A percentile compares a stretch with the other conserved stretches of the same genome.
Evolutionary conservation across 805 yeast species (phyloP).

Genomic region (Yarrowia sp.): DNA sequence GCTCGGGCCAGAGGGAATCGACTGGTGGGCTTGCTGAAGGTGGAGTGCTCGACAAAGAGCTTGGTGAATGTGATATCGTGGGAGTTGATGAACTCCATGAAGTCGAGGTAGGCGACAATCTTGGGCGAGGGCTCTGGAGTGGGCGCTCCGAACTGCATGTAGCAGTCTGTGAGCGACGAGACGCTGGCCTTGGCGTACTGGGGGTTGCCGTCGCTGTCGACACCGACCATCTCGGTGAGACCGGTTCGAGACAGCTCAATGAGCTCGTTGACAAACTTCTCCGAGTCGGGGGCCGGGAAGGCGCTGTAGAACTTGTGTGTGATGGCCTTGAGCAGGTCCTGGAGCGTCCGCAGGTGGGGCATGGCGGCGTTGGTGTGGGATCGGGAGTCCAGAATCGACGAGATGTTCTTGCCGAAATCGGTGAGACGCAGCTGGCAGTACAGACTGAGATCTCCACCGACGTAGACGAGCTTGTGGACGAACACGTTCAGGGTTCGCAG

Average conservation of each 20-base stretch:
- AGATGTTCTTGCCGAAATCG: conserved; percentile 43
- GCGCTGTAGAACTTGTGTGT: conserved; percentile 40
- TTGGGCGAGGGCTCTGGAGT: conserved; percentile 37
- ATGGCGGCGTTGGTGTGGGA: conserved; percentile 42
- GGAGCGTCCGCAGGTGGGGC: conserved; percentile 44
- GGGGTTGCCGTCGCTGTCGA: conserved; percentile 26
- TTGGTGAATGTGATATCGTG: conserved; percentile 43
- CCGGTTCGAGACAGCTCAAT: conserved; percentile 40
- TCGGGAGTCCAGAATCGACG: conserved; percentile 43
- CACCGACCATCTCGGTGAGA: conserved; percentile 42
- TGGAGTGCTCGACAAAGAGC: conserved; percentile 44
- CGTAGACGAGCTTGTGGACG: conserved; percentile 31
- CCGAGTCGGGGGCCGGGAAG: conserved; percentile 39
- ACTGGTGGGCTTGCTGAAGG: conserved; percentile 42
- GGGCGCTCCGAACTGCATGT: conserved; percentile 1
- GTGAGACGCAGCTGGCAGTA: conserved; percentile 43
- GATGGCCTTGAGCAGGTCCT: conserved; percentile 44
- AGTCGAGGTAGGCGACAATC: conserved; percentile 45
- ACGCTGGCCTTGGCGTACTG: conserved; percentile 43
- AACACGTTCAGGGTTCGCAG: conserved; percentile 28
- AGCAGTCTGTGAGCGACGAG: conserved; percentile 37
- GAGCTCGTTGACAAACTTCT: conserved; percentile 38
- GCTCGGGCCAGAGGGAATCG: conserved; percentile 45
- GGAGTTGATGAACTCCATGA: conserved; percentile 43
- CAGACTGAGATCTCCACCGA: conserved; percentile 39